Evolutionary conservation across 768 basidiomycete species (phyloP).

Genomic region (Termitomyces sp.): DNA sequence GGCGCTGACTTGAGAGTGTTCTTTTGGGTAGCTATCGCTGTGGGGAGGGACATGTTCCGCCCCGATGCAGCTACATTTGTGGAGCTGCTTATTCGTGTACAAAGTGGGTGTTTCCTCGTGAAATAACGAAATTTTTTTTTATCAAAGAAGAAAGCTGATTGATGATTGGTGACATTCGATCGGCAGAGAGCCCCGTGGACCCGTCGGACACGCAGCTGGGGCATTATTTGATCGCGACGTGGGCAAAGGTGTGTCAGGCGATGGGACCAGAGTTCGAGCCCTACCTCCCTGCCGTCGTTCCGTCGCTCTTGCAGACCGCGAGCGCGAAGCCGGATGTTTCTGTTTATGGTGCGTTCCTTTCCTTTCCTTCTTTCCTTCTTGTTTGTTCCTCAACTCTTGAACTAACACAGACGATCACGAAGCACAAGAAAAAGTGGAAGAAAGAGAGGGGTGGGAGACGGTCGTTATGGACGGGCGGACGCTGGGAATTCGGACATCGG

Average conservation of each 20-base stretch:
- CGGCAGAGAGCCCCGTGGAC: constrained; percentile 60
- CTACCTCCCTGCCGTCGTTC: constrained; percentile 83
- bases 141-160: not conserved
- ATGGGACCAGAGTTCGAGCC: constrained; percentile 84
- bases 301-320: constrained; percentile 69
- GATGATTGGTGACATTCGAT: not conserved
- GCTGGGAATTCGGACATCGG: constrained; percentile 74
- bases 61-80: constrained; percentile 71
- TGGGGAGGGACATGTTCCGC: constrained; percentile 76
- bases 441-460: constrained; percentile 77
- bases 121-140: too few species aligned
- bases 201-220: constrained; percentile 67
- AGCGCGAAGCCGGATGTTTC: constrained; percentile 79
- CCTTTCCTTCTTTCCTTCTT: not conserved
- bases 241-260: constrained; percentile 87
- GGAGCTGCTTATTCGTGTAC: constrained; percentile 70
- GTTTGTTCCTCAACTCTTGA: too few species aligned
- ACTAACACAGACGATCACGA: constrained; percentile 46
- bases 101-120: constrained; percentile 46
- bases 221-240: constrained; percentile 81
- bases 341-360: constrained; percentile 51
- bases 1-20: too few species aligned
- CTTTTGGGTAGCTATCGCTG: constrained; percentile 65
- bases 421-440: constrained; percentile 38
- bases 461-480: constrained; percentile 74